These are phyloP conservation scores for Boechera divaricarpa DNA, from an alignment of 345 rosid genomes.

Conservation along the genomic window DNA sequence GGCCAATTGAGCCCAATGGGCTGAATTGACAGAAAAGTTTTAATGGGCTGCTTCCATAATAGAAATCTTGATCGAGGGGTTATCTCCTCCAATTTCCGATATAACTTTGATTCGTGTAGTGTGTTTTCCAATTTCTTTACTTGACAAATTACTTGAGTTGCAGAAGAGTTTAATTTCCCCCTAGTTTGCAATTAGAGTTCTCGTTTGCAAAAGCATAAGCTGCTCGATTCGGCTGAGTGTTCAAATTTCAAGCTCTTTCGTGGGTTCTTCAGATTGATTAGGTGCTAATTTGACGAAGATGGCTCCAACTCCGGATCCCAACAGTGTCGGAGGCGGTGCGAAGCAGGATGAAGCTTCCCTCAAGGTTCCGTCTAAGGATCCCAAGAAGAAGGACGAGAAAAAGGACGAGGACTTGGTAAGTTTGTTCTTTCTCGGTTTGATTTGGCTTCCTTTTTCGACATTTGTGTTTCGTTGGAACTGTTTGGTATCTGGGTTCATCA, in stretches of 20 bases:
- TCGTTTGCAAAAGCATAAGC: slow-evolving; percentile 9
- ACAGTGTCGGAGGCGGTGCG: slow-evolving; percentile 54
- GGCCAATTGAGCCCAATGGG: too few species aligned
- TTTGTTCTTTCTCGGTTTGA: background rate
- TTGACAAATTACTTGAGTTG: too few species aligned
- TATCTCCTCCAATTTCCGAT: too few species aligned
- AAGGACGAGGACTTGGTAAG: slow-evolving; percentile 88
- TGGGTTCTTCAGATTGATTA: background rate
- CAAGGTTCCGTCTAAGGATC: slow-evolving; percentile 81
- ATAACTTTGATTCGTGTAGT: too few species aligned
- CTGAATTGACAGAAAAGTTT: too few species aligned
- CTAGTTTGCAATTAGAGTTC: background rate
- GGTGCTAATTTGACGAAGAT: slow-evolving; percentile 5
- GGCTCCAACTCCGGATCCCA: slow-evolving; percentile 62
- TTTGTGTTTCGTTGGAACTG: background rate
- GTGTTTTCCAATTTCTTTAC: too few species aligned
- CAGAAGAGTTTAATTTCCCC: too few species aligned
- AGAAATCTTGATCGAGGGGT: too few species aligned
- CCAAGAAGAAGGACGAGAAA: slow-evolving; percentile 89
- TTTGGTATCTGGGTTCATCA: slow-evolving; percentile 15
- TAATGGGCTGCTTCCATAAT: too few species aligned
- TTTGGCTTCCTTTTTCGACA: background rate
- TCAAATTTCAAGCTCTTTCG: background rate
- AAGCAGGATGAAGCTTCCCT: slow-evolving; percentile 56
- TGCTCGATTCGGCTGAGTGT: slow-evolving; percentile 16